phyloP scores from a whole-genome alignment of 495 filamentous ascomycete species.

The Trichocladium antarcticum region DNA sequence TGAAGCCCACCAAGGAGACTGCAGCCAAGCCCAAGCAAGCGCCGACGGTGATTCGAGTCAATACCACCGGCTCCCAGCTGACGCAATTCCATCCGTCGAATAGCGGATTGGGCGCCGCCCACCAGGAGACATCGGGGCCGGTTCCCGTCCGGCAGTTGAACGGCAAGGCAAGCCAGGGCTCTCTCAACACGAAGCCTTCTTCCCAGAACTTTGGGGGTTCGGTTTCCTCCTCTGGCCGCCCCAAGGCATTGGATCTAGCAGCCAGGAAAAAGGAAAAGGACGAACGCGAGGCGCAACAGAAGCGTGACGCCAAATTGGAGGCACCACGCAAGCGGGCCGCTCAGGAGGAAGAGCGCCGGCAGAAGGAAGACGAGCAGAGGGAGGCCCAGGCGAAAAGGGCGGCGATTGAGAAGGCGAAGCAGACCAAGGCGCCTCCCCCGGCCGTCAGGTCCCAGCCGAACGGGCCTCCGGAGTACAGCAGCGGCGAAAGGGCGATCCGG shows the following conservation, averaged over 20 bases:
- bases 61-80: slow-evolving; percentile 54
- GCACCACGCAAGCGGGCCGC: slow-evolving; percentile 62
- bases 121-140: slow-evolving; percentile 47
- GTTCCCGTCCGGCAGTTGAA: slow-evolving; percentile 28
- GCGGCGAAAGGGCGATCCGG: slow-evolving; percentile 21
- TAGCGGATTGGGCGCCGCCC: slow-evolving; percentile 43
- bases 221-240: slow-evolving; percentile 47
- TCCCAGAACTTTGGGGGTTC: slow-evolving; percentile 58
- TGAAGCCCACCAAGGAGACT: slow-evolving; percentile 60
- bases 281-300: slow-evolving; percentile 65
- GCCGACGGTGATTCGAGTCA: slow-evolving; percentile 69
- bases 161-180: slow-evolving; percentile 57
- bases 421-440: slow-evolving; percentile 43
- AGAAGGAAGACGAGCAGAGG: slow-evolving; percentile 40
- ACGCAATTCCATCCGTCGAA: slow-evolving; percentile 50
- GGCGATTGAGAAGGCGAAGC: slow-evolving; percentile 56
- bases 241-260: slow-evolving; percentile 52
- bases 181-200: slow-evolving; percentile 54
- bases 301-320: slow-evolving; percentile 65
- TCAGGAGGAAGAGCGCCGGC: slow-evolving; percentile 45
- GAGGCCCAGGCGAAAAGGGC: slow-evolving; percentile 50
- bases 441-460: slow-evolving; percentile 39
- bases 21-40: slow-evolving; percentile 57
- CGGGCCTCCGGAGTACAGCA: slow-evolving; percentile 35
- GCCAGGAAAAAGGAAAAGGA: slow-evolving; percentile 68